A percentile compares a stretch with the other conserved stretches of the same genome.
Evolutionary conservation across 2,329 filamentous ascomycete species (phyloP).

Genomic region (Helotiales sp.): DNA sequence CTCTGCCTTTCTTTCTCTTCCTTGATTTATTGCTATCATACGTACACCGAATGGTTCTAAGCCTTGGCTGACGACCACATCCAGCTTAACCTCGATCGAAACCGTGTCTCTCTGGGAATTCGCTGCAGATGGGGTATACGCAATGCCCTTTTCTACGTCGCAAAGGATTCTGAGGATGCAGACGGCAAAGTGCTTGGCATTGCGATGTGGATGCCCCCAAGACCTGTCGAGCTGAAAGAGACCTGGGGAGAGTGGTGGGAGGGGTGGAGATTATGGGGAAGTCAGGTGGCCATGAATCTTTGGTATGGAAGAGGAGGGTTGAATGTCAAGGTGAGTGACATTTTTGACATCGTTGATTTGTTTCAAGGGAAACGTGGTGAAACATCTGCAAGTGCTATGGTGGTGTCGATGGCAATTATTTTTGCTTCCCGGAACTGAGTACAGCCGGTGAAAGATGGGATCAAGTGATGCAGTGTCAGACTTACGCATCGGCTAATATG

Average conservation of each 20-base stretch:
- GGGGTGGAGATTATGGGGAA: constrained; percentile 64
- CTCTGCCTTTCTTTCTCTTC: neutral
- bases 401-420: constrained; percentile 1
- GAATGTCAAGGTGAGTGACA: constrained; percentile 50
- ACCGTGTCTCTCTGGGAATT: constrained; percentile 42
- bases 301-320: constrained; percentile 69
- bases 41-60: neutral
- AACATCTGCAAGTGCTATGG: neutral
- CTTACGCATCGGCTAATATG: neutral
- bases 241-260: constrained; percentile 65
- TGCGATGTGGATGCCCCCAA: constrained; percentile 70
- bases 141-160: constrained; percentile 69
- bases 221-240: constrained; percentile 44
- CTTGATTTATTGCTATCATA: neutral
- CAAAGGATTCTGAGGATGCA: constrained; percentile 53
- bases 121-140: constrained; percentile 71
- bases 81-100: constrained; percentile 26
- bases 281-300: constrained; percentile 67
- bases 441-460: neutral
- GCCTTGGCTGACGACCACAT: neutral
- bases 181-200: constrained; percentile 62
- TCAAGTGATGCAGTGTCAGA: neutral
- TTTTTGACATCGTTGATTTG: neutral
- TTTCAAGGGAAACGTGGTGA: neutral
- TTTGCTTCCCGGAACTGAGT: neutral